Evolutionary conservation across 306 rosid species (phyloP), one percentile per base, ranked within the genome.

Genomic region (Prinsepia uniflora): DNA sequence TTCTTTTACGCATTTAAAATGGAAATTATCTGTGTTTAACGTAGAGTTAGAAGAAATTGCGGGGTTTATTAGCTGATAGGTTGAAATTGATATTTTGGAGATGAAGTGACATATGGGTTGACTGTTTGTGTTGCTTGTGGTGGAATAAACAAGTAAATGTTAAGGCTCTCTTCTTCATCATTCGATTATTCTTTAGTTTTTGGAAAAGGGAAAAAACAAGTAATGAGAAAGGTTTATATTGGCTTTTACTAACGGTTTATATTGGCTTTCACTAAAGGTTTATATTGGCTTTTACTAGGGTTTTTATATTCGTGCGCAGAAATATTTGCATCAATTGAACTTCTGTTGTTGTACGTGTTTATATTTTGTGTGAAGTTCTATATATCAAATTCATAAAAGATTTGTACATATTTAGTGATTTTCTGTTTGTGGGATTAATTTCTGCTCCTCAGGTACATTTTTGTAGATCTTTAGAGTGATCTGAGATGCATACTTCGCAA

Each of bases 401-500:
- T 3, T 18, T 52, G 9, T 30, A 57, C 13, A 22, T 18, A 2
- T 1, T 9, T n/a, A 53, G 24, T 18, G 19, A 12, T 30, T 30
- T 30, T 30, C 36, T 30, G 36, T 30, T 30, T 30, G 36, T 30
- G 36, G 36, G 52, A 4, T 19, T 36, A 8, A 48, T 39, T 66
- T 39, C n/a, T 36, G 14, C 11, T 9, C n/a, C 19, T 53, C 67
- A 75, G 17, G 18, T 58, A 9, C n/a, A 1, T 17, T 34, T 34
- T 65, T 19, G 49, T 18, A 69, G 45, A 46, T 46, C 48, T 24
- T 24, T 8, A 45, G 13, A 24, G 63, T 68, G 71, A 22, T 52
- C 10, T 22, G 40, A 50, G 57, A 92, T 92, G 96, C 95, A 92
- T 81, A 70, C 86, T 39, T 81, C 84, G 36, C 88, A 87, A 80